phyloP scores from a whole-genome alignment of 371 early-diverging fungal species.

The Syncephalastrum racemosum region DNA sequence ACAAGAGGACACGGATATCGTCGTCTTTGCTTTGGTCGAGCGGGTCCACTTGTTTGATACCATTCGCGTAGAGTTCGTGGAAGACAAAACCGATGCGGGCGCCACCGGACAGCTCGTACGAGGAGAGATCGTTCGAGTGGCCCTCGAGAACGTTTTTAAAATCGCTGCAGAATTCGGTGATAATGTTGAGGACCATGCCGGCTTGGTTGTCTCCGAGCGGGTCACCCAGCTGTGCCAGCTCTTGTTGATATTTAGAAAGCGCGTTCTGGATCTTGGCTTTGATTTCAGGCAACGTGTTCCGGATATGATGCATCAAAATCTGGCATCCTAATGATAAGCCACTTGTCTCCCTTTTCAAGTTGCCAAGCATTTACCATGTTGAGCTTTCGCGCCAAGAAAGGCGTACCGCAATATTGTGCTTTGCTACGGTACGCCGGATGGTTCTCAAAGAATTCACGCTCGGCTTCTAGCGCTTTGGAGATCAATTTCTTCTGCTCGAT shows the following conservation, averaged over 20 bases:
- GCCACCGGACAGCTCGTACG: conserved; percentile 96
- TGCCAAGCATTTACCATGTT: conserved; percentile 70
- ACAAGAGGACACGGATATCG: conserved; percentile 97
- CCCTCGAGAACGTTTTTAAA: conserved; percentile 94
- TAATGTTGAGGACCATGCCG: conserved; percentile 89
- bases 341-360: not conserved
- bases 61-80: conserved; percentile 94
- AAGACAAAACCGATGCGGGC: conserved; percentile 98
- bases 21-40: conserved; percentile 97
- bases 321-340: conserved; percentile 19
- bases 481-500: conserved; percentile 93
- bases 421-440: conserved; percentile 94
- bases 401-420: conserved; percentile 98
- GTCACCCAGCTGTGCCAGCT: conserved; percentile 89
- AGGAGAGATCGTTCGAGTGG: conserved; percentile 87
- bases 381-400: conserved; percentile 93
- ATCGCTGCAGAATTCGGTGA: conserved; percentile 96
- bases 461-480: conserved; percentile 81
- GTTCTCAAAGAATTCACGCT: conserved; percentile 90
- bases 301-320: conserved; percentile 98
- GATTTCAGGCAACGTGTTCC: conserved; percentile 95
- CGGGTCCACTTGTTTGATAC: conserved; percentile 92
- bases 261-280: conserved; percentile 91
- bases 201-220: conserved; percentile 77
- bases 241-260: conserved; percentile 80